Evolutionary conservation across 495 filamentous ascomycete genomes (phyloP).

Genomic region (Amorphotheca resinae): DNA sequence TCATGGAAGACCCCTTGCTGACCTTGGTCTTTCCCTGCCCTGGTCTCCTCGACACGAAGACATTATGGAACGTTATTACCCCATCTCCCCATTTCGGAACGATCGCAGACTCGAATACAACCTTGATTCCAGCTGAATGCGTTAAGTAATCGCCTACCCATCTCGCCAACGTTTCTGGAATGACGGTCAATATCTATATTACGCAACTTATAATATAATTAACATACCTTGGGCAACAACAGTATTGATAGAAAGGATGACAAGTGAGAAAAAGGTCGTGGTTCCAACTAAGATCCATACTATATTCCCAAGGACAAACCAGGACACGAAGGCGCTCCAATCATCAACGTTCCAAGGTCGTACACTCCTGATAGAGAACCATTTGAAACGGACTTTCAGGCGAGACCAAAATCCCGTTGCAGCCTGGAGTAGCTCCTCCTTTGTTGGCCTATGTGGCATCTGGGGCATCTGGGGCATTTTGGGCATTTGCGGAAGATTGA

Average conservation of each 20-base stretch:
- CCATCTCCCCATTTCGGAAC: conserved; percentile 90
- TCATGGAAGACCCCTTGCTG: conserved; percentile 81
- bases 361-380: conserved; percentile 88
- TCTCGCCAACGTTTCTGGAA: conserved; percentile 73
- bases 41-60: conserved; percentile 86
- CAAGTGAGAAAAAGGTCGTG: conserved; percentile 89
- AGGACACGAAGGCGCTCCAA: conserved; percentile 88
- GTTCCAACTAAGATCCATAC: conserved; percentile 92
- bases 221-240: conserved; percentile 81
- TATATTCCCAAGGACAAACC: conserved; percentile 85
- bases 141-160: conserved; percentile 95
- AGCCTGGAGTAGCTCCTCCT: conserved; percentile 84
- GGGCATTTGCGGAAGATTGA: conserved; percentile 40
- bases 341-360: conserved; percentile 95
- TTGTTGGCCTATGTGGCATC: conserved; percentile 76
- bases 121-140: conserved; percentile 84
- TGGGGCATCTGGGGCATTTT: conserved; percentile 37
- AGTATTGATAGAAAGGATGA: conserved; percentile 85
- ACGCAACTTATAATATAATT: not conserved
- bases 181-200: not conserved
- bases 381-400: conserved; percentile 89
- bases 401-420: conserved; percentile 88
- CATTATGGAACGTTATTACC: conserved; percentile 92
- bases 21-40: conserved; percentile 68
- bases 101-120: conserved; percentile 95